Evolutionary conservation across 805 yeast genomes (phyloP).

Genomic region (Saccharomycopsis sp.): DNA sequence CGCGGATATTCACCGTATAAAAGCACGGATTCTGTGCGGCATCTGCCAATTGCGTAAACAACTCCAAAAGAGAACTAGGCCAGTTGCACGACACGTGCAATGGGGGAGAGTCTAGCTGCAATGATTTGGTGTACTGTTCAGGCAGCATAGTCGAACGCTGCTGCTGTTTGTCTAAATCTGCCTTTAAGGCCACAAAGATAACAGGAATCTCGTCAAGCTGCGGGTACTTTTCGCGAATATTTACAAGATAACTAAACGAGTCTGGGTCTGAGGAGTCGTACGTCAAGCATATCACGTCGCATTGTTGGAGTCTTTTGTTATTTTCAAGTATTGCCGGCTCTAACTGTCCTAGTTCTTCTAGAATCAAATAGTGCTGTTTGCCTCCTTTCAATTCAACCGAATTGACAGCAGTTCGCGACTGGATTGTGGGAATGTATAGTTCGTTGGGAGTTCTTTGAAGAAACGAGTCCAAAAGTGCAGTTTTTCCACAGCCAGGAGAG

Average conservation of each 20-base stretch:
- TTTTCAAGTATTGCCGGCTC: constrained; percentile 80
- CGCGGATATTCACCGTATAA: constrained; percentile 73
- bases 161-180: constrained; percentile 93
- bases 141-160: constrained; percentile 85
- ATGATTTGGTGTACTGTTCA: constrained; percentile 66
- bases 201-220: constrained; percentile 63
- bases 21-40: constrained; percentile 75
- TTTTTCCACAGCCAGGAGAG: constrained; percentile 79
- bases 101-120: constrained; percentile 60
- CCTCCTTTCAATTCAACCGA: constrained; percentile 93
- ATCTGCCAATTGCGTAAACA: constrained; percentile 80
- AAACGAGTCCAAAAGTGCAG: constrained; percentile 77
- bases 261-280: constrained; percentile 97
- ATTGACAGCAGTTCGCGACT: constrained; percentile 78
- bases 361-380: constrained; percentile 83
- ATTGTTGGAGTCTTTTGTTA: constrained; percentile 59
- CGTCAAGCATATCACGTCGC: constrained; percentile 85
- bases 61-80: constrained; percentile 79
- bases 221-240: constrained; percentile 54
- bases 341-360: constrained; percentile 85
- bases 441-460: constrained; percentile 67
- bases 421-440: constrained; percentile 71
- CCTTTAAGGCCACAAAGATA: constrained; percentile 86
- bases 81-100: constrained; percentile 86
- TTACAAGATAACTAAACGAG: constrained; percentile 76